A percentile compares a stretch with the other conserved stretches of the same genome.
Evolutionary conservation across 768 basidiomycete species (phyloP).

Genomic region (Leccinum olivaceopallidum): DNA sequence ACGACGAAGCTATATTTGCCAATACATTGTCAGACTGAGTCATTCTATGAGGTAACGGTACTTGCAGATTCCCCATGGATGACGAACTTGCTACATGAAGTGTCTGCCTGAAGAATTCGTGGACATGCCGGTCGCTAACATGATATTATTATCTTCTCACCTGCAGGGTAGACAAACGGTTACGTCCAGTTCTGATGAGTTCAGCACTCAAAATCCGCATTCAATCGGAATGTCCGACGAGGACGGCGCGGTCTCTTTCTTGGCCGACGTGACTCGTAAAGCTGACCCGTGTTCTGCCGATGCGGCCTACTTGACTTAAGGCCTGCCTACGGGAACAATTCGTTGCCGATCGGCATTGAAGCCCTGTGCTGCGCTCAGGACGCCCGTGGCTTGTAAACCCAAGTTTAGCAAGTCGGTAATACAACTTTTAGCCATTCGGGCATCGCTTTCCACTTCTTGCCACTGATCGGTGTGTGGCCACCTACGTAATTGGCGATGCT

Average conservation of each 20-base stretch:
- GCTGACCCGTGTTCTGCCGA: background rate
- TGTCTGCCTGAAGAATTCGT: background rate
- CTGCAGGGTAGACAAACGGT: background rate
- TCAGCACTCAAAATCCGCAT: background rate
- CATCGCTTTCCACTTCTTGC: background rate
- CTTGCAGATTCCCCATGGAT: no score
- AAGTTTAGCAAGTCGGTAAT: background rate
- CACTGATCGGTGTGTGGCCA: background rate
- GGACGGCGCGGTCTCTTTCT: background rate
- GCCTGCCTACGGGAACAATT: no score
- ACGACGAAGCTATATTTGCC: no score
- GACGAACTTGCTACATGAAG: background rate
- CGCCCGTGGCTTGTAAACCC: background rate
- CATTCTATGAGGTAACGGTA: background rate
- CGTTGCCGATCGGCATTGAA: no score
- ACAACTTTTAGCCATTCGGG: background rate
- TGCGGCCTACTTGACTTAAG: background rate
- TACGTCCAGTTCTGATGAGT: background rate
- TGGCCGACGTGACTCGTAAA: background rate
- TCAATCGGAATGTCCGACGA: background rate
- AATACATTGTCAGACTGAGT: background rate
- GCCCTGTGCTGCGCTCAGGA: no score
- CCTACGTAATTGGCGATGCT: background rate
- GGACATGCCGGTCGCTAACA: background rate
- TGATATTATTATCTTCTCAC: background rate